A percentile compares a stretch with the other conserved stretches of the same genome.
phyloP scores from a whole-genome alignment of 2,329 filamentous ascomycete genomes.

The Beauveria caledonica region DNA sequence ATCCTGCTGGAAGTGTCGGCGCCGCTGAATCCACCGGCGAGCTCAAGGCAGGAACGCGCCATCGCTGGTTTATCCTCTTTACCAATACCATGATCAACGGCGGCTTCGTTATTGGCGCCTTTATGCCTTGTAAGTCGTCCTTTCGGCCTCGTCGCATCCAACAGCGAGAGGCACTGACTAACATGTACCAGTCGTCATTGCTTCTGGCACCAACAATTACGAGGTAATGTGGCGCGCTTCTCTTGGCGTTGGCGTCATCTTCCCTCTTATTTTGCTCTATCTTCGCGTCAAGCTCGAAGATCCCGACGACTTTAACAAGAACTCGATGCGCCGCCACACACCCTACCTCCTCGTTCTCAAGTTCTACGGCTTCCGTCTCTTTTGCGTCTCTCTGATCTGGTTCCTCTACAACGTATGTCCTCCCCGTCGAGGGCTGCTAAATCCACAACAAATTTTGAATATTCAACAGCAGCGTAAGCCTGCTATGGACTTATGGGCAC shows the following conservation, averaged over 20 bases:
- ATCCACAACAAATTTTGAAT: too few relatives aligned
- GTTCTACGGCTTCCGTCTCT: slow-evolving; percentile 68
- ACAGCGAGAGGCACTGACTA: slow-evolving; percentile 18
- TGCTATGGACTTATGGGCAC: too few relatives aligned
- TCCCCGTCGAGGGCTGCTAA: background rate
- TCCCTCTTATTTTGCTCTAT: slow-evolving; percentile 62
- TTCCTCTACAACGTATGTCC: slow-evolving; percentile 66
- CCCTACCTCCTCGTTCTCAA: slow-evolving; percentile 48
- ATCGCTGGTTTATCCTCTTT: slow-evolving; percentile 86
- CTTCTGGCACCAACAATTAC: slow-evolving; percentile 52
- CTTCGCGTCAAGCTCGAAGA: slow-evolving; percentile 67
- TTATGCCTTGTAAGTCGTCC: slow-evolving; percentile 51
- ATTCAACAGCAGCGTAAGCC: too few relatives aligned
- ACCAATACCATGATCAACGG: slow-evolving; percentile 81
- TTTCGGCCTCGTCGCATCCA: background rate
- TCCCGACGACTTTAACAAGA: slow-evolving; percentile 65
- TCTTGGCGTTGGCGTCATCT: slow-evolving; percentile 70
- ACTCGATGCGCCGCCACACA: slow-evolving; percentile 57
- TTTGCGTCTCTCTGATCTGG: slow-evolving; percentile 66
- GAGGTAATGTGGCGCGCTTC: slow-evolving; percentile 74
- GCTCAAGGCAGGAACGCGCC: slow-evolving; percentile 70
- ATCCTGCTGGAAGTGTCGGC: slow-evolving; percentile 75
- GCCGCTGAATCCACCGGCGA: slow-evolving; percentile 79
- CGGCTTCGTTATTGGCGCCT: slow-evolving; percentile 73
- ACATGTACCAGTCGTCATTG: slow-evolving; percentile 31